Conservation (phyloP, 306 rosid genomes). For the Lathyrus tuberosus region DNA sequence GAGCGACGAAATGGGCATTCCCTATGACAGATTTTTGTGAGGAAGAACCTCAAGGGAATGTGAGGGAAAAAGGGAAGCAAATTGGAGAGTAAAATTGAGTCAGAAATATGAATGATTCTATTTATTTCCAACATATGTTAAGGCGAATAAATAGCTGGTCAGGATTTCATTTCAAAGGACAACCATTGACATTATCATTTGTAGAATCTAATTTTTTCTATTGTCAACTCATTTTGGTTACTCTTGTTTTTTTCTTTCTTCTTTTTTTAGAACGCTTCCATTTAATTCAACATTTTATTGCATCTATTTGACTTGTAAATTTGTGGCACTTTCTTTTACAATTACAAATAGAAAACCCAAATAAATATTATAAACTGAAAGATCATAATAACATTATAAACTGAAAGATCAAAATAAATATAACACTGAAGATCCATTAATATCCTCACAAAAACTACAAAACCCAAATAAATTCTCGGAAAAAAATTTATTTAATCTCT, state of each 20-base stretch:
- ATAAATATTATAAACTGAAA: too few species aligned
- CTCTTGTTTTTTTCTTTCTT: not conserved
- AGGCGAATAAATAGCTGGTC: constrained; percentile 46
- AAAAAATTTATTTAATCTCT: too few species aligned
- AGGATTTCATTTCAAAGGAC: constrained; percentile 30
- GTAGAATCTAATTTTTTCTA: constrained; percentile 33
- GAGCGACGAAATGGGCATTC: constrained; percentile 42
- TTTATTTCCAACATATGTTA: constrained; percentile 43
- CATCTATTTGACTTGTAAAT: not conserved
- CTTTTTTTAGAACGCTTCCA: not conserved
- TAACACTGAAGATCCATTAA: too few species aligned
- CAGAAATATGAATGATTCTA: constrained; percentile 30
- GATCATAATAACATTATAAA: too few species aligned
- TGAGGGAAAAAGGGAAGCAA: constrained; percentile 13
- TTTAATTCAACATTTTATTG: not conserved
- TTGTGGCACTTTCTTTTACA: not conserved
- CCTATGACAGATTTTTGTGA: constrained; percentile 36
- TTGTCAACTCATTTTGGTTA: constrained; percentile 53
- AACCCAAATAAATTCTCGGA: too few species aligned
- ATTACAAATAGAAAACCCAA: too few species aligned
- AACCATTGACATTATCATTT: constrained; percentile 28
- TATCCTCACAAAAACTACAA: too few species aligned
- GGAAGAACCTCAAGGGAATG: constrained; percentile 59
- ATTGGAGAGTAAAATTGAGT: constrained; percentile 36
- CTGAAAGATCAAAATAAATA: too few species aligned